Evolutionary conservation across 2,329 filamentous ascomycete genomes (phyloP).

Genomic region (Furcasterigmium furcatum): DNA sequence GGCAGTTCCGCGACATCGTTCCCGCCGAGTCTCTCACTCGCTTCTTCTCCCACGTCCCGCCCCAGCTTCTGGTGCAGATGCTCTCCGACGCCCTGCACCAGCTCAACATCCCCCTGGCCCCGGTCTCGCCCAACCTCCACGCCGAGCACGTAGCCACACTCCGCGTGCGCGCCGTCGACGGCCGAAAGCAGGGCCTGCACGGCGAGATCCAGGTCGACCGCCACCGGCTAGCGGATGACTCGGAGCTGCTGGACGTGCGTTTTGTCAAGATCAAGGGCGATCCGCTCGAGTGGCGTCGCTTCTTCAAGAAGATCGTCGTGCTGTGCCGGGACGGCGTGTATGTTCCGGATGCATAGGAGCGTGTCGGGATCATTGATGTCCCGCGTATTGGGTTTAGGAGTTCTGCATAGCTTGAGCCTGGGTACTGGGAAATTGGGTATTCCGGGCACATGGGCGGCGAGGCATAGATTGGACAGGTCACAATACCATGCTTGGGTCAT

Average conservation of each 20-base stretch:
- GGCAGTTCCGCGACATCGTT: constrained; percentile 85
- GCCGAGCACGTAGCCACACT: constrained; percentile 60
- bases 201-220: constrained; percentile 74
- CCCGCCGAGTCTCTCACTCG: constrained; percentile 83
- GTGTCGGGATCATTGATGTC: neutral
- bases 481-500: no score
- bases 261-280: constrained; percentile 96
- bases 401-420: no score
- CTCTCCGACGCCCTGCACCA: constrained; percentile 79
- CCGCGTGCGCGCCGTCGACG: constrained; percentile 72
- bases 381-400: no score
- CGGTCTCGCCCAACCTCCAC: constrained; percentile 40
- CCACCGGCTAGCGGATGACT: constrained; percentile 51
- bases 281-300: constrained; percentile 90
- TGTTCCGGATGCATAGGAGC: constrained; percentile 36
- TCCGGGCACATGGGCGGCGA: no score
- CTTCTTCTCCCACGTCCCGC: constrained; percentile 82
- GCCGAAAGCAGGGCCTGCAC: constrained; percentile 67
- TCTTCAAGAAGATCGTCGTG: constrained; percentile 94
- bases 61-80: constrained; percentile 73
- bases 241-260: constrained; percentile 74
- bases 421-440: no score
- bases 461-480: no score
- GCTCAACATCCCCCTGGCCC: constrained; percentile 73
- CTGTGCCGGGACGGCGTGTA: constrained; percentile 84